A percentile compares a stretch with the other conserved stretches of the same genome.
phyloP scores from a whole-genome alignment of 129 eudicot genomes.

The Calendula officinalis region DNA sequence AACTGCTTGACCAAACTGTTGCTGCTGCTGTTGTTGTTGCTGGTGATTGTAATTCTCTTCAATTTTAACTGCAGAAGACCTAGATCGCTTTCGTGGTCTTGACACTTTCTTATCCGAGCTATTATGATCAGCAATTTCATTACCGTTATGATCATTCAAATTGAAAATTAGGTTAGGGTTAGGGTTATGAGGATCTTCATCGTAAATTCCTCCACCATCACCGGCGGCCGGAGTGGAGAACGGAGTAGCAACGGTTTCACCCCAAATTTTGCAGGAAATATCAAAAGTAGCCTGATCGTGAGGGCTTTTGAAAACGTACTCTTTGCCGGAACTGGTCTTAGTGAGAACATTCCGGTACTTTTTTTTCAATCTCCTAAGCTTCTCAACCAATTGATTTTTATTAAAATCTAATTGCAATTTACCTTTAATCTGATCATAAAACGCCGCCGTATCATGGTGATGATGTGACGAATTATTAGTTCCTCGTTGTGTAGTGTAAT shows the following conservation, averaged over 20 bases:
- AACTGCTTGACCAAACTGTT: slow-evolving; percentile 20
- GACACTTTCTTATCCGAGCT: no score
- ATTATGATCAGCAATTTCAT: no score
- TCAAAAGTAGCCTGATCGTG: slow-evolving; percentile 93
- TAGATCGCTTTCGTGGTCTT: no score
- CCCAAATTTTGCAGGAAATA: slow-evolving; percentile 62
- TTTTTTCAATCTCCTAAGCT: slow-evolving; percentile 82
- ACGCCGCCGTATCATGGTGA: slow-evolving; percentile 90
- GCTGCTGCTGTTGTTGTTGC: slow-evolving; percentile 11
- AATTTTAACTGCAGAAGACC: no score
- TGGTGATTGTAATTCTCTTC: slow-evolving; percentile 24
- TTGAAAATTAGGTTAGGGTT: slow-evolving; percentile 1
- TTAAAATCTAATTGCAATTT: slow-evolving; percentile 84
- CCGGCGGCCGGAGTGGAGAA: slow-evolving; percentile 8
- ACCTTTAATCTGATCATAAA: slow-evolving; percentile 83
- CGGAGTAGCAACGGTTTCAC: slow-evolving; percentile 13
- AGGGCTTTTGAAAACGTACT: slow-evolving; percentile 66
- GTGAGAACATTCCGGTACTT: slow-evolving; percentile 75
- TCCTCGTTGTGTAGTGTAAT: slow-evolving; percentile 53
- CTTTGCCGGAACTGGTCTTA: slow-evolving; percentile 67
- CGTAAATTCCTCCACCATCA: slow-evolving; percentile 46
- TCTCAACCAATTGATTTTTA: slow-evolving; percentile 90
- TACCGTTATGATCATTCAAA: no score
- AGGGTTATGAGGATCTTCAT: slow-evolving; percentile 42
- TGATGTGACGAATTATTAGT: slow-evolving; percentile 34